Conservation (phyloP, 176 grass and related monocot species). For the Triticum timopheevii region DNA sequence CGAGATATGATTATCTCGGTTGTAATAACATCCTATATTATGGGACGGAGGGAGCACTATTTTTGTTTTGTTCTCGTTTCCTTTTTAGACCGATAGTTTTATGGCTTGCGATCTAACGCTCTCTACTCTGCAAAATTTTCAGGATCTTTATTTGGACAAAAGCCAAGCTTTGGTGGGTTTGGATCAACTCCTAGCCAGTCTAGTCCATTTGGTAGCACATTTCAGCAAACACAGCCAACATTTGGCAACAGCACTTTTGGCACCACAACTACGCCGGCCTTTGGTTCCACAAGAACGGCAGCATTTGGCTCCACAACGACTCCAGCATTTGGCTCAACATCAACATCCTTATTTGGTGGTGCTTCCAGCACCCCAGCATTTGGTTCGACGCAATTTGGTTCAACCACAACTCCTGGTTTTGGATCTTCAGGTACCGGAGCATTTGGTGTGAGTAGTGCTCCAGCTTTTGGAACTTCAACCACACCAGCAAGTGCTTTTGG, state of each 20-base stretch:
- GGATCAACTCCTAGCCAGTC: slow-evolving; percentile 81
- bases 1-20: no score
- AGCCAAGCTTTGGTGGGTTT: slow-evolving; percentile 76
- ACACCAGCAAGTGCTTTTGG: slow-evolving; percentile 53
- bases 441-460: slow-evolving; percentile 61
- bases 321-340: slow-evolving; percentile 61
- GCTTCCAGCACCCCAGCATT: slow-evolving; percentile 49
- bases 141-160: slow-evolving; percentile 95
- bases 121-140: slow-evolving; percentile 11
- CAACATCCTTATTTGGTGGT: slow-evolving; percentile 72
- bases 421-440: slow-evolving; percentile 56
- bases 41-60: neutral
- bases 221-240: slow-evolving; percentile 78
- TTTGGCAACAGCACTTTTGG: slow-evolving; percentile 76
- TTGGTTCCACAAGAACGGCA: slow-evolving; percentile 43
- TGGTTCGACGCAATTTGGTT: slow-evolving; percentile 64
- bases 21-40: no score
- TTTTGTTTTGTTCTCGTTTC: neutral
- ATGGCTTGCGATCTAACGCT: neutral
- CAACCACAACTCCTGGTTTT: slow-evolving; percentile 56
- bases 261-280: slow-evolving; percentile 50
- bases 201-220: slow-evolving; percentile 65
- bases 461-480: slow-evolving; percentile 60
- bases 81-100: neutral
- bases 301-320: slow-evolving; percentile 45